Base-by-base conservation (phyloP, 768 basidiomycete genomes). In the Hericium alpestre region DNA sequence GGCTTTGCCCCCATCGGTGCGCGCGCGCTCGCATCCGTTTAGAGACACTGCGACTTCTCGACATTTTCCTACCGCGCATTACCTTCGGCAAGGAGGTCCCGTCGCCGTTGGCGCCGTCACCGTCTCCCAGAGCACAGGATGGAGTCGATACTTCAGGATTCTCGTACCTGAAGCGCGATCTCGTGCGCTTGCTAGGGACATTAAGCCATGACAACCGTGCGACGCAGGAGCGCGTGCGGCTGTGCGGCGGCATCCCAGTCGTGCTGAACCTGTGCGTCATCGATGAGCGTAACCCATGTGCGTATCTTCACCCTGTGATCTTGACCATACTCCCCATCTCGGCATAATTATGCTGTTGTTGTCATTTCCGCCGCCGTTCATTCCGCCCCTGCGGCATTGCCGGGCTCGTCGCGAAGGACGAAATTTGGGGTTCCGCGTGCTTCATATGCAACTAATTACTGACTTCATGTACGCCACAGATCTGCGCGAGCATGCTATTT, bases 241-340 rank as follows among this genome's bases (percentile, higher is more conserved):
- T 69, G 38, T 81, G 77, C 60, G 86, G 81, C 22, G 93, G 93
- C 49, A 82, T 96, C 58, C 78, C 84, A 53, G 79, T 91, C 49
- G 77, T 95, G 16, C 83, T 96, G 81, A 88, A 87, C 65, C 75
- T 93, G 71, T 94, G 92, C 69, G 89, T 90, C 16, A 74, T 92
- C 25, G 93, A 97, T 67, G 93, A 93, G 64, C 73, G 86, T 57
- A 96, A 94, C 70, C 93, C 93, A 40, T 93, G 93, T 95, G 68
- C 71, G 93, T 82, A 38, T 23, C 46, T 46, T 46, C 43, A n/a
- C 43, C 7, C 16, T 15, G 20, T n/a, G 43, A 4, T n/a, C 32
- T 23, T 20, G 11, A 9, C 15, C 23, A 16, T 27, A 16, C 18
- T 39, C 47, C 47, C 20, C 20, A 49, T 49, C 3, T 20, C 25